Conservation (phyloP, 1,284 basidiomycete species). For the Ceratobasidium sp. region DNA sequence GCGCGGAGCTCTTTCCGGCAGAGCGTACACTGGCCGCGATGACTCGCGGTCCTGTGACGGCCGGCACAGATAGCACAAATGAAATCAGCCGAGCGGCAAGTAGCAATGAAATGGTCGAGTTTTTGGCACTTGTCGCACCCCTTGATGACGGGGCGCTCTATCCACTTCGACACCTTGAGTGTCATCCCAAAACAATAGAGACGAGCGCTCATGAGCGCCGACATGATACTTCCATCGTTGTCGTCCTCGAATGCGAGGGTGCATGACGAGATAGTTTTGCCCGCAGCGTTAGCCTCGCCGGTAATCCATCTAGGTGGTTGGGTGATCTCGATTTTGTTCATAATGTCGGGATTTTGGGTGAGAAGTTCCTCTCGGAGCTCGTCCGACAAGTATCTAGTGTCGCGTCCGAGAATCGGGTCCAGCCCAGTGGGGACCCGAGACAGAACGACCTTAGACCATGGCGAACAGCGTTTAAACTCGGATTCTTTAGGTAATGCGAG, state of each 20-base stretch:
- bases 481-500: background rate
- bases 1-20: background rate
- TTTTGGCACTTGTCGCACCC: background rate
- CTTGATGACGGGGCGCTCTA: background rate
- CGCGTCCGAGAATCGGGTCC: background rate
- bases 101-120: background rate
- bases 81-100: background rate
- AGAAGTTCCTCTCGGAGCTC: background rate
- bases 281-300: background rate
- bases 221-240: background rate
- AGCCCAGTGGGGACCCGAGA: conserved; percentile 3
- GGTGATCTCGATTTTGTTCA: background rate
- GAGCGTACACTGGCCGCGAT: conserved; percentile 2
- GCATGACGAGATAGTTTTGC: background rate
- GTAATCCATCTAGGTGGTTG: background rate
- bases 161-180: background rate
- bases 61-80: background rate
- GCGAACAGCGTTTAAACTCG: background rate
- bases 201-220: background rate
- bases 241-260: conserved; percentile 16
- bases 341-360: background rate
- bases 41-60: background rate
- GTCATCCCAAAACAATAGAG: background rate
- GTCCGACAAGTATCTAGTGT: too few species aligned
- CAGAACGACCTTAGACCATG: conserved; percentile 17